Percentiles rank a stretch among this genome's conserved stretches.
These are phyloP conservation scores for Dryadomyces sulphureus DNA, from an alignment of 2,329 filamentous ascomycete genomes.

Conservation along the genomic window DNA sequence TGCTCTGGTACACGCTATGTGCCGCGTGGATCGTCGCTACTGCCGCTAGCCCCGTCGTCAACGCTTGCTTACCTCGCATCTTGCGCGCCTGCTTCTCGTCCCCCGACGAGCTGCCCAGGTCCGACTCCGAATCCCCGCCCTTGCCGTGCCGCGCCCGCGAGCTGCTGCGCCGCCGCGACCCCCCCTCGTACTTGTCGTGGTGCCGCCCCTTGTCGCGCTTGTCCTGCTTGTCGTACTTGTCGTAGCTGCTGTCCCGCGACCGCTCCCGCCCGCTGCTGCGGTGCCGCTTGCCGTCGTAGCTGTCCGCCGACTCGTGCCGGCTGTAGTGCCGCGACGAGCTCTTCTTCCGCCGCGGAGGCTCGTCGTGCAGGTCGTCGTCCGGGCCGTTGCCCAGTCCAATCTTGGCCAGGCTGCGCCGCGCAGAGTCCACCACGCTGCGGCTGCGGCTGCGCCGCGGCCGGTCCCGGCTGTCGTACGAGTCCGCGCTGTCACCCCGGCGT, in stretches of 20 bases:
- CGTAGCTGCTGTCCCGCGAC: constrained; percentile 19
- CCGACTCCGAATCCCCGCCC: constrained; percentile 33
- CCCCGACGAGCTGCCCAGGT: constrained; percentile 42
- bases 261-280: constrained; percentile 23
- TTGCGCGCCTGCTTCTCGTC: constrained; percentile 39
- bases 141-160: constrained; percentile 19
- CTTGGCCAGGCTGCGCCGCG: constrained; percentile 46
- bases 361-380: constrained; percentile 18
- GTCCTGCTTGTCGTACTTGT: constrained; percentile 17
- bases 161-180: constrained; percentile 18
- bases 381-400: constrained; percentile 41
- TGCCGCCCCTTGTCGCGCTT: constrained; percentile 21
- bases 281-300: constrained; percentile 23
- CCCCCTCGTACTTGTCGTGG: constrained; percentile 31
- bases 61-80: constrained; percentile 47
- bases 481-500: constrained; percentile 36
- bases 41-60: constrained; percentile 40
- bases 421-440: constrained; percentile 49
- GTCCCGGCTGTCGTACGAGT: constrained; percentile 31
- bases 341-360: constrained; percentile 18
- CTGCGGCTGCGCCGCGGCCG: constrained; percentile 36
- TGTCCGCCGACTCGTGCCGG: constrained; percentile 21
- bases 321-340: constrained; percentile 12
- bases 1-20: constrained; percentile 41
- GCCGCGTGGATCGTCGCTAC: constrained; percentile 47